Conservation (phyloP, 202 grass and related monocot species). For the Musa balbisiana region DNA sequence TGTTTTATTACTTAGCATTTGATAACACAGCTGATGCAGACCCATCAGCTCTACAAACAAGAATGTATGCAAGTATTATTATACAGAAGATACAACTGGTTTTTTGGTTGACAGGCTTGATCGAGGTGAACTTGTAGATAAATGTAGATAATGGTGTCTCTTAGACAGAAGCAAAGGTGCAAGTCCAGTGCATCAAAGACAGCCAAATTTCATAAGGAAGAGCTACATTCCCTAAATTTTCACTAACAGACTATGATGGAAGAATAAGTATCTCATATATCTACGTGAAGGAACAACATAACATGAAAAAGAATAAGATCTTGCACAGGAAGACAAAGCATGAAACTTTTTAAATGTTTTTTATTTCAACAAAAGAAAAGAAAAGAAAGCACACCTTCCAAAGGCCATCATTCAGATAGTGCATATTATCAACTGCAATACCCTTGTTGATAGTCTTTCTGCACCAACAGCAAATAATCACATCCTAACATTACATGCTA, state of each 20-base stretch:
- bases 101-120: too few species aligned
- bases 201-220: background rate
- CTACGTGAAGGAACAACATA: background rate
- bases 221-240: background rate
- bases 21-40: too few species aligned
- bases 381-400: constrained; percentile 14
- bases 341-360: background rate
- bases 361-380: background rate
- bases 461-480: background rate
- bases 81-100: too few species aligned
- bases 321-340: background rate
- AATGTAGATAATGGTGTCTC: background rate
- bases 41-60: too few species aligned
- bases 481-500: background rate
- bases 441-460: constrained; percentile 20
- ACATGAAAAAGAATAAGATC: background rate
- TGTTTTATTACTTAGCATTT: too few species aligned
- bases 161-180: background rate
- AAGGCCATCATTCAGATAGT: constrained; percentile 24
- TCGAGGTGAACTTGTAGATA: background rate
- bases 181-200: background rate
- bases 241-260: background rate
- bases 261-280: background rate
- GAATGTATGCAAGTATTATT: too few species aligned
- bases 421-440: constrained; percentile 22